Conservation (phyloP, 371 early-diverging fungal species). For the Enterospora canceri region DNA sequence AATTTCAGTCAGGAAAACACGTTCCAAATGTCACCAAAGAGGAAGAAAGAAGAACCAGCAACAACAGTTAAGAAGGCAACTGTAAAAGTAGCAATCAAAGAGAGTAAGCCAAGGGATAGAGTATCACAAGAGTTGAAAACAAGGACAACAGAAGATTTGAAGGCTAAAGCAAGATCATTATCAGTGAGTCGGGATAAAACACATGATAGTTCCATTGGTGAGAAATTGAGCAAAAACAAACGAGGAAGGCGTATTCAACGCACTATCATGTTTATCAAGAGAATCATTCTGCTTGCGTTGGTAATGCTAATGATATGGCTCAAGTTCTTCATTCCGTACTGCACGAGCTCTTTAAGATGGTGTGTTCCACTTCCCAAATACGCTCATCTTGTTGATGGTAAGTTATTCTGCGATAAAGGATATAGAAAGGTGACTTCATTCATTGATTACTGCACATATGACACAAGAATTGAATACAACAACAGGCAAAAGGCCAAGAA, state of each 20-base stretch:
- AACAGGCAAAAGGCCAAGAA: slow-evolving; percentile 3
- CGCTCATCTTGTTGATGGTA: slow-evolving; percentile 14
- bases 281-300: neutral
- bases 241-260: neutral
- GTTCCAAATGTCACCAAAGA: slow-evolving; percentile 19
- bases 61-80: neutral
- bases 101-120: neutral
- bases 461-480: slow-evolving; percentile 1
- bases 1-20: slow-evolving; percentile 35
- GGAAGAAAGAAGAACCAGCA: neutral
- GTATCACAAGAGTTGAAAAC: neutral
- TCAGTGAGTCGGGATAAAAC: neutral
- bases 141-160: neutral
- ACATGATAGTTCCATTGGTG: neutral
- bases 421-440: slow-evolving; percentile 18
- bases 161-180: neutral
- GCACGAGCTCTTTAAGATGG: neutral
- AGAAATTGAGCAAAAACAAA: neutral
- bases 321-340: slow-evolving; percentile 34
- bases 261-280: neutral
- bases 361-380: slow-evolving; percentile 31
- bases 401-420: slow-evolving; percentile 29
- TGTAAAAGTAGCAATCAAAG: neutral
- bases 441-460: slow-evolving; percentile 31
- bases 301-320: slow-evolving; percentile 2